Evolutionary conservation across 1,284 basidiomycete species (phyloP).

Genomic region (Cerrena zonata): DNA sequence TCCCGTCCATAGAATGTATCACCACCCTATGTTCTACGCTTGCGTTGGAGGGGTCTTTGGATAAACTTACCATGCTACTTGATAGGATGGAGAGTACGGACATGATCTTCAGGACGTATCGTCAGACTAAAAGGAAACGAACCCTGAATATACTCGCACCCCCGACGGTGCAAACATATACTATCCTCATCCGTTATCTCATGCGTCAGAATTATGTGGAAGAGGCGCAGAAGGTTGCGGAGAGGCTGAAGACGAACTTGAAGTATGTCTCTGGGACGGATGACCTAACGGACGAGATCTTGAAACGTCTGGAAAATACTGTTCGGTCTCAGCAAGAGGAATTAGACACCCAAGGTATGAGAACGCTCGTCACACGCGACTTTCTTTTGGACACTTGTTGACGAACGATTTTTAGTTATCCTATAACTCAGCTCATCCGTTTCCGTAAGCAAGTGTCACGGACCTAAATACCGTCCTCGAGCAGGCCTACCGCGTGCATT

Average conservation of each 20-base stretch:
- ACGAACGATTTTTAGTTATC: too few species aligned
- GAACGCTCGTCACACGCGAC: too few species aligned
- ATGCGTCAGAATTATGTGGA: constrained; percentile 16
- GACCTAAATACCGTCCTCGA: too few species aligned
- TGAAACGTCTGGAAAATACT: too few species aligned
- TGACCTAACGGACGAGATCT: constrained; percentile 5
- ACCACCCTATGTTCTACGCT: constrained; percentile 21
- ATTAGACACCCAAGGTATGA: too few species aligned
- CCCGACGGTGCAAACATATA: constrained; percentile 21
- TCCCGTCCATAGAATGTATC: constrained; percentile 17
- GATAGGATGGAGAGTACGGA: constrained; percentile 4
- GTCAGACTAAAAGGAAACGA: not conserved
- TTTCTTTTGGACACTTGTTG: too few species aligned
- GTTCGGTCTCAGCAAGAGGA: not conserved
- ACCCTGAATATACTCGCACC: not conserved
- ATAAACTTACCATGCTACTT: constrained; percentile 12
- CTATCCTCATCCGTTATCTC: constrained; percentile 28
- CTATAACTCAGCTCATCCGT: too few species aligned
- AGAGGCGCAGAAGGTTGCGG: constrained; percentile 23
- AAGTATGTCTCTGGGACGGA: constrained; percentile 17
- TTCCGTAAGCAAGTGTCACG: too few species aligned
- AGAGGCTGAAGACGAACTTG: constrained; percentile 17
- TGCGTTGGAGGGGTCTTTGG: constrained; percentile 19
- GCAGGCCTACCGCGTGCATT: too few species aligned
- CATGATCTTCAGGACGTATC: not conserved